These are phyloP conservation scores for Cyclocybe aegerita DNA, from an alignment of 768 basidiomycete genomes.

Conservation along the genomic window DNA sequence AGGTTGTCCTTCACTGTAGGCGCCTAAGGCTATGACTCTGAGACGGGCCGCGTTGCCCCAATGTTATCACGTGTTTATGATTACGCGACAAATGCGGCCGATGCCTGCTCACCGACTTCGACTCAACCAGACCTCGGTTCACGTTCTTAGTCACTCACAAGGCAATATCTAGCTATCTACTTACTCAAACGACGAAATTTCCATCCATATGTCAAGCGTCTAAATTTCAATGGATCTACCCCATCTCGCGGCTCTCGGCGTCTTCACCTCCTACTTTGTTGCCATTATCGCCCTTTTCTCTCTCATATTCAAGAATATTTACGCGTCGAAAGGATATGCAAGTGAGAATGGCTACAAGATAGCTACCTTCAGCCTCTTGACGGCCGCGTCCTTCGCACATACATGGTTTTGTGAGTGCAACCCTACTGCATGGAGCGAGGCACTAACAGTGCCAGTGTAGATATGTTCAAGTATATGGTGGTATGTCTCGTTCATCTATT, in stretches of 20 bases:
- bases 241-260: conserved; percentile 16
- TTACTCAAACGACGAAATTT: not conserved
- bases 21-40: too few relatives aligned
- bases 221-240: conserved; percentile 5
- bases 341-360: not conserved
- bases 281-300: conserved; percentile 22
- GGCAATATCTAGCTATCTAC: too few relatives aligned
- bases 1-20: too few relatives aligned
- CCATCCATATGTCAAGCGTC: not conserved
- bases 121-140: too few relatives aligned
- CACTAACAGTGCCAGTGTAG: conserved; percentile 8
- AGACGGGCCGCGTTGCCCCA: too few relatives aligned
- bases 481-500: conserved; percentile 13
- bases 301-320: conserved; percentile 12
- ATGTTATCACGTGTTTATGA: too few relatives aligned
- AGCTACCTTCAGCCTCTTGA: conserved; percentile 17
- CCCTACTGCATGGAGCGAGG: not conserved
- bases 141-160: too few relatives aligned
- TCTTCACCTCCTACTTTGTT: conserved; percentile 28
- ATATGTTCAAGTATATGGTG: conserved; percentile 33
- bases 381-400: conserved; percentile 26
- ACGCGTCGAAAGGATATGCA: not conserved
- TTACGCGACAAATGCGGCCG: too few relatives aligned
- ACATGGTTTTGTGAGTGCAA: conserved; percentile 35
- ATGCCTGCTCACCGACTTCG: too few relatives aligned